These are phyloP conservation scores for Geosmithia putterillii DNA, from an alignment of 2,329 filamentous ascomycete genomes.

Conservation along the genomic window DNA sequence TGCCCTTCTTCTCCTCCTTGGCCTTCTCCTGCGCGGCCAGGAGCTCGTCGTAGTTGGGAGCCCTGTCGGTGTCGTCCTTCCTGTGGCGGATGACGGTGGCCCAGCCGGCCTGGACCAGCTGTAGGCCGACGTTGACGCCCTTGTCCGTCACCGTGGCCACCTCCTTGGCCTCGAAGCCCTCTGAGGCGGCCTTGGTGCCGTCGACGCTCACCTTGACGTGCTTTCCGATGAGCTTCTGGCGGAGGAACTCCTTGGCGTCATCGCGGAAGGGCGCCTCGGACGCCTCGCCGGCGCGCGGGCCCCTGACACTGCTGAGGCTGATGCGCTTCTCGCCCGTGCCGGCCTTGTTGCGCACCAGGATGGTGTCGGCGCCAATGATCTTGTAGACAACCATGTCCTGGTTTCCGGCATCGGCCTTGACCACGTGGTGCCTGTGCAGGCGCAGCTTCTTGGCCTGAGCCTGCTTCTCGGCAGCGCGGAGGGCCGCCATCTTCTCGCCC, in stretches of 20 bases:
- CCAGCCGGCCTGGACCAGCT: conserved; percentile 85
- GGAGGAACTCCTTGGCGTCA: conserved; percentile 90
- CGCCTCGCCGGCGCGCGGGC: conserved; percentile 78
- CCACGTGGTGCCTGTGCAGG: conserved; percentile 70
- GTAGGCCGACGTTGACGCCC: conserved; percentile 75
- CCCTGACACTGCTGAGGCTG: conserved; percentile 83
- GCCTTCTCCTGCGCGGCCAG: conserved; percentile 70
- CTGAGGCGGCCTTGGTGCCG: conserved; percentile 77
- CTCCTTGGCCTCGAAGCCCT: conserved; percentile 88
- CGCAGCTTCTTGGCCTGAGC: conserved; percentile 69
- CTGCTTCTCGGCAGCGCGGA: conserved; percentile 76
- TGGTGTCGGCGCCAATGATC: conserved; percentile 77
- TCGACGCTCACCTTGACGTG: conserved; percentile 83
- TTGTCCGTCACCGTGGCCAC: conserved; percentile 79
- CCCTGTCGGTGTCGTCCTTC: conserved; percentile 87
- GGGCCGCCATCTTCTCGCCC: conserved; percentile 72
- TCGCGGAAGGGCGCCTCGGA: conserved; percentile 81
- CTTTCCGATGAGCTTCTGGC: conserved; percentile 92
- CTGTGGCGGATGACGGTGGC: conserved; percentile 89
- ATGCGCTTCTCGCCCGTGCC: conserved; percentile 76
- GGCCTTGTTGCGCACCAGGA: conserved; percentile 74
- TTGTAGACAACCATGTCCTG: conserved; percentile 75
- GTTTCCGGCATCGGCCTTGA: conserved; percentile 53
- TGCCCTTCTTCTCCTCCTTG: conserved; percentile 80
- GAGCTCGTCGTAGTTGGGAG: conserved; percentile 85